These are phyloP conservation scores for Adansonia rubrostipa DNA, from an alignment of 441 rosid species.

Conservation along the genomic window DNA sequence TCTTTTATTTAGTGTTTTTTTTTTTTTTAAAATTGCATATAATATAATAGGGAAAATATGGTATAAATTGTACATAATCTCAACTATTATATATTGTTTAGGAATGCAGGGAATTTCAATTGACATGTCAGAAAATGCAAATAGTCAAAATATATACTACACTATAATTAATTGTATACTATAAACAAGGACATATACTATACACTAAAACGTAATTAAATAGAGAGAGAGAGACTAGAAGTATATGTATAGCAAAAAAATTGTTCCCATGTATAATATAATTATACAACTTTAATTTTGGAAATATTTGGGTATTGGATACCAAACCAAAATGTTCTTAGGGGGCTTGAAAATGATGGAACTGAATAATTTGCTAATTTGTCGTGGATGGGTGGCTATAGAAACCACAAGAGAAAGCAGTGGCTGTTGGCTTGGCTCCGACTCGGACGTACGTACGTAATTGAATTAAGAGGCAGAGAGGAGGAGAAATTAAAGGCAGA, in stretches of 20 bases:
- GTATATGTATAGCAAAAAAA: not conserved
- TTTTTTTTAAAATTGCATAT: not conserved
- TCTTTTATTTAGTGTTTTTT: not conserved
- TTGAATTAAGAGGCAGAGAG: not conserved
- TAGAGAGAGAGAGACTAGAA: too few relatives aligned
- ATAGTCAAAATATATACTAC: not conserved
- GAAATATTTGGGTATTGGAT: not conserved
- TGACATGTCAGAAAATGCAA: not conserved
- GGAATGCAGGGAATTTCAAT: too few relatives aligned
- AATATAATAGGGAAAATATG: not conserved
- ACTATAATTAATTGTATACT: not conserved
- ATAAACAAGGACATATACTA: too few relatives aligned
- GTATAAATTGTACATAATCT: too few relatives aligned
- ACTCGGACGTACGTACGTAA: too few relatives aligned
- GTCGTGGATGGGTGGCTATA: not conserved
- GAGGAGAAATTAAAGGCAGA: conserved; percentile 1
- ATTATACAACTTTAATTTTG: too few relatives aligned
- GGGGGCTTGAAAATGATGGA: not conserved
- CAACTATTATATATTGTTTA: not conserved
- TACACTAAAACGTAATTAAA: too few relatives aligned
- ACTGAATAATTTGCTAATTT: not conserved
- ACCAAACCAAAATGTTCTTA: not conserved
- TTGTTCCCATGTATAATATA: not conserved
- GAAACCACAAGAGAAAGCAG: conserved; percentile 10
- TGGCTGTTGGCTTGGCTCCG: not conserved